Evolutionary conservation across 805 yeast species (phyloP).

Genomic region (Blastobotrys attinorum): DNA sequence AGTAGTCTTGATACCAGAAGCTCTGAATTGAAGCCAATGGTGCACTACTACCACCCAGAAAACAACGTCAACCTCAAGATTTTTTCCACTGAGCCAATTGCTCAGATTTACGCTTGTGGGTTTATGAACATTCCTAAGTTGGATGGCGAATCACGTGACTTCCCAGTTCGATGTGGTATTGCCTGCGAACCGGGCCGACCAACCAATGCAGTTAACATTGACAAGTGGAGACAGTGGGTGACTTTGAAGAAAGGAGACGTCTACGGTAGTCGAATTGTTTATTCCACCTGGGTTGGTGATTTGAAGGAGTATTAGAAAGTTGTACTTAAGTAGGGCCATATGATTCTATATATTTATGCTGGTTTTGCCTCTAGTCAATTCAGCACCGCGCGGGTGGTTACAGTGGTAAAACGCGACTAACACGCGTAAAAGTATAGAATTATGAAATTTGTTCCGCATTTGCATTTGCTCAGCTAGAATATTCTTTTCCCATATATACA

Average conservation of each 20-base stretch:
- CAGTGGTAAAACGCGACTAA: no score
- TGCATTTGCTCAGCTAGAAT: no score
- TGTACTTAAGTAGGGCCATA: neutral
- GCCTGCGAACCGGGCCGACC: conserved; percentile 57
- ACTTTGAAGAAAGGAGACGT: conserved; percentile 39
- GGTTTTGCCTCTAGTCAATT: neutral
- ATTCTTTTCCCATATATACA: no score
- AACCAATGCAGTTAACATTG: conserved; percentile 44
- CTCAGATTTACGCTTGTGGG: conserved; percentile 60
- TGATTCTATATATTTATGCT: neutral
- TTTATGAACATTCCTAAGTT: conserved; percentile 33
- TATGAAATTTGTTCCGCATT: no score
- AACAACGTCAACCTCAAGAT: conserved; percentile 37
- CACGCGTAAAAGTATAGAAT: no score
- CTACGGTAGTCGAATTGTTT: conserved; percentile 42
- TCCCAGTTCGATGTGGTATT: conserved; percentile 40
- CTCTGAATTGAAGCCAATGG: conserved; percentile 29
- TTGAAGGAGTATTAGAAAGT: neutral
- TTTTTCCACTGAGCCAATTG: conserved; percentile 55
- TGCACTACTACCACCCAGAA: conserved; percentile 39
- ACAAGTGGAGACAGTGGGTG: conserved; percentile 44
- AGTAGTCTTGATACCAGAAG: conserved; percentile 42
- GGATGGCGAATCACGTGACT: conserved; percentile 22
- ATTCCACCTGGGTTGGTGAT: conserved; percentile 19
- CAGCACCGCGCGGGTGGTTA: no score